Conservation (phyloP, 2,329 filamentous ascomycete genomes). For the Teratosphaeriaceae sp. region DNA sequence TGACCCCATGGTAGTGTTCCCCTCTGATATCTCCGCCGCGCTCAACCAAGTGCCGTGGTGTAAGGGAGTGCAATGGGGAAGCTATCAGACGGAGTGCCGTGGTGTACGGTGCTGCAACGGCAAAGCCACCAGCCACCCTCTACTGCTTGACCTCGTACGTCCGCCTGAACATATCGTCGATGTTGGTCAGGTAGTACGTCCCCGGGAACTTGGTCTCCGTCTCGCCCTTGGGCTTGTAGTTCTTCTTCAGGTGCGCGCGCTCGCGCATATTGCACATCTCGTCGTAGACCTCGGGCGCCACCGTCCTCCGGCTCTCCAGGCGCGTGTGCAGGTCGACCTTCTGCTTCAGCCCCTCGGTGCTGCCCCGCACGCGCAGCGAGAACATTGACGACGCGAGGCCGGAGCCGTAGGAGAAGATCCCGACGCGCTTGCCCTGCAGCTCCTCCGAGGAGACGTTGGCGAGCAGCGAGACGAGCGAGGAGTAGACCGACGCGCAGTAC, state of each 20-base stretch:
- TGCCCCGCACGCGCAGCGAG: conserved; percentile 42
- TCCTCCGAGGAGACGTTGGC: conserved; percentile 39
- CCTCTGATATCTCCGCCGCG: no score
- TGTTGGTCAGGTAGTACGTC: conserved; percentile 45
- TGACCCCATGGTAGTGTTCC: no score
- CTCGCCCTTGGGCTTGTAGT: conserved; percentile 40
- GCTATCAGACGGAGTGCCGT: no score
- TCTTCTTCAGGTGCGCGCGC: conserved; percentile 45
- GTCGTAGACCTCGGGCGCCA: conserved; percentile 44
- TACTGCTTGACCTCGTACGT: conserved; percentile 45
- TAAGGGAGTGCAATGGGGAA: no score
- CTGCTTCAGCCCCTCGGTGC: conserved; percentile 39
- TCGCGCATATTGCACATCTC: conserved; percentile 49
- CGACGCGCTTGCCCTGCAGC: conserved; percentile 45
- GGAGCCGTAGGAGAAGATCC: conserved; percentile 47
- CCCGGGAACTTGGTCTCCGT: conserved; percentile 39
- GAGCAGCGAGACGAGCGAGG: conserved; percentile 42
- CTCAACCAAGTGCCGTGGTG: no score
- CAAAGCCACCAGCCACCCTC: no score
- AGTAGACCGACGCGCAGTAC: conserved; percentile 49
- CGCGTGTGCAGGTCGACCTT: conserved; percentile 43
- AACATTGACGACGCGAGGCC: conserved; percentile 47
- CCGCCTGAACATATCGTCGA: conserved; percentile 47
- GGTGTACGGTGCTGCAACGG: no score
- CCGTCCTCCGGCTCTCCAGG: conserved; percentile 39